These are phyloP conservation scores for Mayamaea pseudoterrestris DNA, from an alignment of 108 stramenopile species.

Conservation along the genomic window DNA sequence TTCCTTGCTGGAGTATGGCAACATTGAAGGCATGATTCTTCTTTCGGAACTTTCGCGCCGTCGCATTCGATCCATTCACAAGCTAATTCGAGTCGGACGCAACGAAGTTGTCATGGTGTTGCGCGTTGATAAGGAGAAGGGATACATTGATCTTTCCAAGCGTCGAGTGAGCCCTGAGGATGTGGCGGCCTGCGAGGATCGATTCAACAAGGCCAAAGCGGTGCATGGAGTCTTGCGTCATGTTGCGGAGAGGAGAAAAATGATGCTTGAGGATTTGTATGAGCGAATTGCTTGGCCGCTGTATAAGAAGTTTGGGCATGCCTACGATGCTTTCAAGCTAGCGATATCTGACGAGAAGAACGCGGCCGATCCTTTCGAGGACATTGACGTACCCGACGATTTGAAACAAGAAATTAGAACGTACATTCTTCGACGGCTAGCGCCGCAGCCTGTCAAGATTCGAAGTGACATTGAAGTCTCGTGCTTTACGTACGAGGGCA, in stretches of 20 bases:
- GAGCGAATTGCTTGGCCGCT: conserved; percentile 96
- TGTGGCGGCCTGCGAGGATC: conserved; percentile 93
- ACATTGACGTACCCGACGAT: conserved; percentile 56
- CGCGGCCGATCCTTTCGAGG: conserved; percentile 63
- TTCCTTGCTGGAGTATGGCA: conserved; percentile 95
- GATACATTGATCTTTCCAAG: conserved; percentile 98
- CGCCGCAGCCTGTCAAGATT: conserved; percentile 97
- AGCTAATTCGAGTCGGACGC: conserved; percentile 94
- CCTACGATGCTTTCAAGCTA: conserved; percentile 97
- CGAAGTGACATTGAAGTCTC: conserved; percentile 97
- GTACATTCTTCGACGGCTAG: conserved; percentile 82
- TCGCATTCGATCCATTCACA: conserved; percentile 98
- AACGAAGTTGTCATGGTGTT: conserved; percentile 99
- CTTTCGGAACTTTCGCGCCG: conserved; percentile 91
- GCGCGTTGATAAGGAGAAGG: conserved; percentile 98
- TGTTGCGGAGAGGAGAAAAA: conserved; percentile 85
- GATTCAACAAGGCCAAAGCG: conserved; percentile 95
- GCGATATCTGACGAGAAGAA: conserved; percentile 77
- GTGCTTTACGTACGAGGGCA: conserved; percentile 97
- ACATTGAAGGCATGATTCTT: conserved; percentile 98
- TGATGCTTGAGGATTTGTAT: conserved; percentile 87
- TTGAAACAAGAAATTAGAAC: conserved; percentile 73
- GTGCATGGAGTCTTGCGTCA: conserved; percentile 95
- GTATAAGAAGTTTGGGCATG: conserved; percentile 93
- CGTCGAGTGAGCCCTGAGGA: conserved; percentile 97